Conservation (phyloP, 768 basidiomycete species). For the Tulasnella sp. region DNA sequence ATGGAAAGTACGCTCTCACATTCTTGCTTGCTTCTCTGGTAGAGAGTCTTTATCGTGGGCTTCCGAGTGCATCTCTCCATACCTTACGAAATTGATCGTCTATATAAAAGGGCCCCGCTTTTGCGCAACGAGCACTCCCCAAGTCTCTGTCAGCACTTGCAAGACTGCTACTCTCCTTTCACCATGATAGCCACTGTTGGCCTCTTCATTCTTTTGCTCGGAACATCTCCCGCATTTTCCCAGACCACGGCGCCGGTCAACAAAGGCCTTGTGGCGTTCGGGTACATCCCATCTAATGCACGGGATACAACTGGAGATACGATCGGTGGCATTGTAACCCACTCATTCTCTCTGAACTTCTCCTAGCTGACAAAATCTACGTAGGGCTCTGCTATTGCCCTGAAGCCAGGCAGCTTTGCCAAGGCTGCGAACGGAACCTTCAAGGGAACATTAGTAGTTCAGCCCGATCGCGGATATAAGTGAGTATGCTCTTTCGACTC, state of each 20-base stretch:
- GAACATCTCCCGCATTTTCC: not conserved
- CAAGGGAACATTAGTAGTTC: slow-evolving; percentile 40
- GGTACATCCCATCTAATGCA: slow-evolving; percentile 47
- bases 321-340: slow-evolving; percentile 42
- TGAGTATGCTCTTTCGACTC: not conserved
- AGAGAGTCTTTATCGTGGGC: not conserved
- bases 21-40: not conserved
- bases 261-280: slow-evolving; percentile 49
- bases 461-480: slow-evolving; percentile 39
- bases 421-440: slow-evolving; percentile 29
- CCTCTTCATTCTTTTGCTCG: not conserved
- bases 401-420: slow-evolving; percentile 40
- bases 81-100: not conserved
- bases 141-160: not conserved
- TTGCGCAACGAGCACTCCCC: not conserved
- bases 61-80: not conserved
- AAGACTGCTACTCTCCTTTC: not conserved
- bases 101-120: not conserved
- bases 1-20: not conserved
- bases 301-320: slow-evolving; percentile 47
- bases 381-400: slow-evolving; percentile 38
- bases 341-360: not conserved
- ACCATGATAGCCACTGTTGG: not conserved
- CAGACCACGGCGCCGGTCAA: not conserved
- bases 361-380: not conserved